Base-by-base conservation (phyloP, 345 rosid species). In the Gossypium arboreum region DNA sequence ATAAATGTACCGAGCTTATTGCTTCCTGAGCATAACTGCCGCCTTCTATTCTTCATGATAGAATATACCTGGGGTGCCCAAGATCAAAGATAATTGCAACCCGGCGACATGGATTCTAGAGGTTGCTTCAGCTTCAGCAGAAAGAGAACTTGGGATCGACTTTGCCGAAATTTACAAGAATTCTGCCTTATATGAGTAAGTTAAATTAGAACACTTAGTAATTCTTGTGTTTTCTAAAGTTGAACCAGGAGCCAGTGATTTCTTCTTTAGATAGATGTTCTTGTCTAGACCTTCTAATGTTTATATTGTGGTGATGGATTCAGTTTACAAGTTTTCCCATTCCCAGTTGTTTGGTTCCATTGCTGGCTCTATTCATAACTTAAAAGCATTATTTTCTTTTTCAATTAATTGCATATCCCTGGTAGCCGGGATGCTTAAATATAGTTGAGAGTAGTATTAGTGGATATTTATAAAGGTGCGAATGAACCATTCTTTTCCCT, bases 51-150 rank as follows among this genome's bases (percentile, higher is more conserved):
- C 50, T 63, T 18, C 15, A 2, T 51, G 18, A 76, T 76, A 93
- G 97, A 73, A 81, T 24, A 78, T 94, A 15, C 74, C 83, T 61
- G 92, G 94, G 50, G 88, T 86, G 74, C 73, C 83, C 1, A 89
- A 88, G 78, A 90, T 90, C 18, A 87, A 65, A 81, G 84, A 86
- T 55, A 92, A 87, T 55, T 82, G 81, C 71, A 94, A 94, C 77
- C 98, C 98, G 24, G 89, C 94, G 47, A 91, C 97, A 62, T 94
- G 97, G 97, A 84, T 91, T 87, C 70, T 94, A 72, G 95, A 90
- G 48, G 84, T 88, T 44, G 85, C 94, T 77, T 90, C 90, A 64
- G 72, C 76, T 64, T 89, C 90, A 3, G 76, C 85, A 18, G 96
- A 94, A 83, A 61, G 71, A 66, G 87, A 90, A 59, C 88, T 86